Evolutionary conservation across 768 basidiomycete species (phyloP).

Genomic region (Kwoniella sp.): DNA sequence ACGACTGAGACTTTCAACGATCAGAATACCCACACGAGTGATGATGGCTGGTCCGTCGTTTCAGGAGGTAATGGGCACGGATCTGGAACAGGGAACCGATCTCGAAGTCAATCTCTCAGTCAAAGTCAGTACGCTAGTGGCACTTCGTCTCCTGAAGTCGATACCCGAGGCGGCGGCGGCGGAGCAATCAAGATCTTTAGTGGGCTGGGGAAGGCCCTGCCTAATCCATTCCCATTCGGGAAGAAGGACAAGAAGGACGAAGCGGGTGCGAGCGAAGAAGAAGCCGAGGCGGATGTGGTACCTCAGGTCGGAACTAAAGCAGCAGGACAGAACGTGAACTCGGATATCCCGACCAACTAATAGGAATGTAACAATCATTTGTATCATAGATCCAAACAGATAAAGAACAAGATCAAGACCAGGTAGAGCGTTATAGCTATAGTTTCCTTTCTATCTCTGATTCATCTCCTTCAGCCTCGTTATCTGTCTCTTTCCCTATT

Average conservation of each 20-base stretch:
- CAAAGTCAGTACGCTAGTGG: neutral
- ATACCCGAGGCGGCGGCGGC: neutral
- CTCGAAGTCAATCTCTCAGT: conserved; percentile 8
- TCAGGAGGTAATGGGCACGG: conserved; percentile 3
- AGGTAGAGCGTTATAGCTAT: neutral
- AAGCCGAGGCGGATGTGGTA: neutral
- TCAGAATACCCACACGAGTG: conserved; percentile 4
- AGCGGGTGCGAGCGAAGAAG: neutral
- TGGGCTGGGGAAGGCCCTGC: conserved; percentile 18
- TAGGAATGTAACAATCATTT: neutral
- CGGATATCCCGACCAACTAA: conserved; percentile 6
- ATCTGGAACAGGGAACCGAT: neutral
- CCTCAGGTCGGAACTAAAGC: conserved; percentile 2
- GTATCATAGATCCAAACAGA: neutral
- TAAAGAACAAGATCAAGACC: neutral
- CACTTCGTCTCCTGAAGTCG: neutral
- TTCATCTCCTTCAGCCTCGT: neutral
- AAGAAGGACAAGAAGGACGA: conserved; percentile 17
- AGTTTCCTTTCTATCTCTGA: neutral
- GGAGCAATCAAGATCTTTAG: conserved; percentile 7
- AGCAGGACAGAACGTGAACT: conserved; percentile 1
- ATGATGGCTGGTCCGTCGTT: conserved; percentile 25
- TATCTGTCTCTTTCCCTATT: neutral
- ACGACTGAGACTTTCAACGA: neutral
- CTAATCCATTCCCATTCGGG: conserved; percentile 14